These are phyloP conservation scores for Aciculoconidium aculeatum DNA, from an alignment of 805 yeast genomes.

Conservation along the genomic window DNA sequence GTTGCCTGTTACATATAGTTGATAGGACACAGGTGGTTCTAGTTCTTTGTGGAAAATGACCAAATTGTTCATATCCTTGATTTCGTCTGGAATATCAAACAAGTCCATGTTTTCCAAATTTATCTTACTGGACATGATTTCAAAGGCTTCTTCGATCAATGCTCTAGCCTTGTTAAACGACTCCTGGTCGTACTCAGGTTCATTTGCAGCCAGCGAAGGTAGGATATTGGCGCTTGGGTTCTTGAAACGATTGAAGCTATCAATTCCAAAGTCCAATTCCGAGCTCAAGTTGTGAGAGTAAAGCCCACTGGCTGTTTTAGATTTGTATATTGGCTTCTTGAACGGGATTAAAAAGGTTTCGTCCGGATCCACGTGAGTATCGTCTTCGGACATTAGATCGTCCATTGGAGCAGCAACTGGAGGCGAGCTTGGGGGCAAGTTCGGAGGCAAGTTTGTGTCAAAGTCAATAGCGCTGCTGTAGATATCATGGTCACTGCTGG, in stretches of 20 bases:
- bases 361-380: slow-evolving; percentile 8
- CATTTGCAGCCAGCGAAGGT: slow-evolving; percentile 26
- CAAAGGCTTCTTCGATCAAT: slow-evolving; percentile 42
- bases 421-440: slow-evolving; percentile 6
- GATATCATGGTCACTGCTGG: slow-evolving; percentile 5
- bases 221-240: slow-evolving; percentile 19
- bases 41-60: slow-evolving; percentile 33
- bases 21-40: slow-evolving; percentile 25
- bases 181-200: slow-evolving; percentile 11
- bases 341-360: slow-evolving; percentile 3
- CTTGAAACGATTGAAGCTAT: slow-evolving; percentile 38
- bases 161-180: slow-evolving; percentile 30
- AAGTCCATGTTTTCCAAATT: slow-evolving; percentile 44
- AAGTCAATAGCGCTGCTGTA: slow-evolving; percentile 1
- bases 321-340: slow-evolving; percentile 2
- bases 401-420: slow-evolving; percentile 4
- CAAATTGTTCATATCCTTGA: slow-evolving; percentile 50
- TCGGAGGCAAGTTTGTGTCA: slow-evolving; percentile 4
- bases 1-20: slow-evolving; percentile 49
- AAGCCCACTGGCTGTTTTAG: background rate
- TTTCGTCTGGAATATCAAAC: slow-evolving; percentile 49
- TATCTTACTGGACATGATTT: slow-evolving; percentile 39
- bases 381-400: slow-evolving; percentile 7
- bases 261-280: slow-evolving; percentile 47
- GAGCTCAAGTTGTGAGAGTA: slow-evolving; percentile 16